These are phyloP conservation scores for Xylariaceae sp. DNA, from an alignment of 2,329 filamentous ascomycete genomes.

Conservation along the genomic window DNA sequence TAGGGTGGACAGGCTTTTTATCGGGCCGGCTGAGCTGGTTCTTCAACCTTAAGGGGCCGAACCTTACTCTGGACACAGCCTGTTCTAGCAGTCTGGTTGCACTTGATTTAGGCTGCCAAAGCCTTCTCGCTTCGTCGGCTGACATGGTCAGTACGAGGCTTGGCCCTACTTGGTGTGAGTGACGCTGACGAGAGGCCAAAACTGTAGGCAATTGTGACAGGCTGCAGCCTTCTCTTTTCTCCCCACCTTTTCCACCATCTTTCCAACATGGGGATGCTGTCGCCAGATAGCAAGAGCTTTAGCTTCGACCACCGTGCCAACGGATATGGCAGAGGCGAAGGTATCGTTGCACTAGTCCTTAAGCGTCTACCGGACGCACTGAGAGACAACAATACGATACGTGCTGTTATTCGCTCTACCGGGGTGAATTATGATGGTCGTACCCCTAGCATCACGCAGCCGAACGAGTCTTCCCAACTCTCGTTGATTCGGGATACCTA, in stretches of 20 bases:
- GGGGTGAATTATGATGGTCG: background rate
- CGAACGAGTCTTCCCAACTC: slow-evolving; percentile 40
- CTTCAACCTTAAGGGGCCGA: slow-evolving; percentile 38
- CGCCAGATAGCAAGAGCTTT: background rate
- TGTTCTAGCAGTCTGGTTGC: slow-evolving; percentile 39
- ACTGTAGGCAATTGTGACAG: background rate
- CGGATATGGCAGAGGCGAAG: background rate
- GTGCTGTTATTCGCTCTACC: background rate
- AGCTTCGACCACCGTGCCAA: background rate
- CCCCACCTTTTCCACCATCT: background rate
- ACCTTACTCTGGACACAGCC: slow-evolving; percentile 21
- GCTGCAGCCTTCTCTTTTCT: background rate
- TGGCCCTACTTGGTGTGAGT: no score
- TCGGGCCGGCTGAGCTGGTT: slow-evolving; percentile 41
- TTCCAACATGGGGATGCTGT: slow-evolving; percentile 27
- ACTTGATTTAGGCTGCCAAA: slow-evolving; percentile 38
- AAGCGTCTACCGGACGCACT: background rate
- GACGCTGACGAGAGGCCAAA: background rate
- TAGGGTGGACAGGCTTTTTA: no score
- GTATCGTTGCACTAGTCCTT: background rate
- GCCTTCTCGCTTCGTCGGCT: no score
- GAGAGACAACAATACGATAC: background rate
- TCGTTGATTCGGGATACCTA: slow-evolving; percentile 48
- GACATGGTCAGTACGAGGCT: no score
- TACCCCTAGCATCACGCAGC: no score